Evolutionary conservation across 495 filamentous ascomycete species (phyloP).

Genomic region (Tuber calosporum): DNA sequence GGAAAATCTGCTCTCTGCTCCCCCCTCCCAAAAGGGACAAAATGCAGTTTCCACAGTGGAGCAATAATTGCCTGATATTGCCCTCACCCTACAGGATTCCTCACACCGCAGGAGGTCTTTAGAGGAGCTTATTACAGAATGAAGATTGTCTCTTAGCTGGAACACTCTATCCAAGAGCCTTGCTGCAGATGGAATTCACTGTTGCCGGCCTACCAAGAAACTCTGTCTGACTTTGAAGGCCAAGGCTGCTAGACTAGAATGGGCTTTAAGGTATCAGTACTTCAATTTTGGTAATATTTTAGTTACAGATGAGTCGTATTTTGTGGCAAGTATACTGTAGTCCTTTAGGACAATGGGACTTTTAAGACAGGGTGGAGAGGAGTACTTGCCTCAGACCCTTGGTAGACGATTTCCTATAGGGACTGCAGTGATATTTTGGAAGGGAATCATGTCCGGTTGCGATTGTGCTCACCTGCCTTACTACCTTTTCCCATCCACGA

Average conservation of each 20-base stretch:
- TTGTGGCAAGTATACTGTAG: slow-evolving; percentile 1
- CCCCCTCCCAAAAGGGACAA: neutral
- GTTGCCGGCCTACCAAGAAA: neutral
- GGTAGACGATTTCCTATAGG: neutral
- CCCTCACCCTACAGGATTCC: neutral
- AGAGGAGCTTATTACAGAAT: slow-evolving; percentile 6
- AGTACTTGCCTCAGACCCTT: neutral
- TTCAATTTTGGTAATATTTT: neutral
- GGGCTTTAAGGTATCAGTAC: neutral
- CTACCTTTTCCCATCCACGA: neutral
- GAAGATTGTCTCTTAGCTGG: neutral
- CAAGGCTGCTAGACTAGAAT: no score
- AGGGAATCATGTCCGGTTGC: slow-evolving; percentile 7
- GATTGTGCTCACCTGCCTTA: neutral
- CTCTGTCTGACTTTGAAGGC: neutral
- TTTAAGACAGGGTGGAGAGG: neutral
- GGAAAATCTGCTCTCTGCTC: neutral
- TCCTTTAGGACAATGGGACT: neutral
- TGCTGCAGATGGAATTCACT: neutral
- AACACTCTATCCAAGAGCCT: slow-evolving; percentile 7
- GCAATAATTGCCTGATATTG: neutral
- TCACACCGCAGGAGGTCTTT: slow-evolving; percentile 3
- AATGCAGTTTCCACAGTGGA: neutral
- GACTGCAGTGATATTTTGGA: slow-evolving; percentile 4
- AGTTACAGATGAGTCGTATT: slow-evolving; percentile 2